Evolutionary conservation across 352 stramenopile species (phyloP).

Genomic region (Aphanomyces astaci): DNA sequence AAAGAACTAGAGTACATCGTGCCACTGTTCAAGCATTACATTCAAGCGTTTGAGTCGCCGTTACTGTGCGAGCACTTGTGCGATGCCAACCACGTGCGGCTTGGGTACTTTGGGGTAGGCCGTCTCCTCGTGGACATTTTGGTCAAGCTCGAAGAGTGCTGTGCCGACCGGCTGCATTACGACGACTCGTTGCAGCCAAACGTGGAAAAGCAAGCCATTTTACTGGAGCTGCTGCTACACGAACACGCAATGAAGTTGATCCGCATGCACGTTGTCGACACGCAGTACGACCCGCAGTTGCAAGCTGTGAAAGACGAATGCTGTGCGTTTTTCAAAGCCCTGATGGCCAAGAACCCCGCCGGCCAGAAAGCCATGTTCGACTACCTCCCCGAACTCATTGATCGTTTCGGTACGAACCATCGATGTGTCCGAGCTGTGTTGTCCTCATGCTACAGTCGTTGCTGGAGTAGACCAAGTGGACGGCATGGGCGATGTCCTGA

Average conservation of each 20-base stretch:
- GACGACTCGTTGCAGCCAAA: slow-evolving; percentile 10
- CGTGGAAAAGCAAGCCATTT: slow-evolving; percentile 16
- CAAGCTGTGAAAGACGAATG: slow-evolving; percentile 13
- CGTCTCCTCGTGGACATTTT: slow-evolving; percentile 12
- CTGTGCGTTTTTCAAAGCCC: slow-evolving; percentile 17
- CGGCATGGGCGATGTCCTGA: slow-evolving; percentile 16
- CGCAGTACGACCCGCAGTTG: slow-evolving; percentile 5
- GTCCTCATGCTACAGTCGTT: not conserved
- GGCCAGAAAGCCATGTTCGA: slow-evolving; percentile 12
- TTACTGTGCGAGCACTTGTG: slow-evolving; percentile 16
- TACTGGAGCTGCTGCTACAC: slow-evolving; percentile 11
- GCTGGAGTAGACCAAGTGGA: slow-evolving; percentile 9
- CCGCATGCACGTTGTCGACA: not conserved
- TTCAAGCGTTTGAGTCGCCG: slow-evolving; percentile 18
- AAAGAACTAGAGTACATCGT: slow-evolving; percentile 23
- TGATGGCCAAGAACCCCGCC: slow-evolving; percentile 11
- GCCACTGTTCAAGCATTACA: slow-evolving; percentile 19
- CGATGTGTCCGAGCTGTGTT: not conserved
- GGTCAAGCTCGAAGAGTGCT: slow-evolving; percentile 18
- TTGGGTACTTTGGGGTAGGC: slow-evolving; percentile 18
- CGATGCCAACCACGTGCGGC: slow-evolving; percentile 15
- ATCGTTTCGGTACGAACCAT: slow-evolving; percentile 21
- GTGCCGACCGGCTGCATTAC: not conserved
- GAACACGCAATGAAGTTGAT: slow-evolving; percentile 19
- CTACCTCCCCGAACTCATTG: slow-evolving; percentile 14